Percentiles rank a stretch among this genome's conserved stretches.
Conservation (phyloP, 495 filamentous ascomycete genomes). For the Neohortaea acidophila region DNA sequence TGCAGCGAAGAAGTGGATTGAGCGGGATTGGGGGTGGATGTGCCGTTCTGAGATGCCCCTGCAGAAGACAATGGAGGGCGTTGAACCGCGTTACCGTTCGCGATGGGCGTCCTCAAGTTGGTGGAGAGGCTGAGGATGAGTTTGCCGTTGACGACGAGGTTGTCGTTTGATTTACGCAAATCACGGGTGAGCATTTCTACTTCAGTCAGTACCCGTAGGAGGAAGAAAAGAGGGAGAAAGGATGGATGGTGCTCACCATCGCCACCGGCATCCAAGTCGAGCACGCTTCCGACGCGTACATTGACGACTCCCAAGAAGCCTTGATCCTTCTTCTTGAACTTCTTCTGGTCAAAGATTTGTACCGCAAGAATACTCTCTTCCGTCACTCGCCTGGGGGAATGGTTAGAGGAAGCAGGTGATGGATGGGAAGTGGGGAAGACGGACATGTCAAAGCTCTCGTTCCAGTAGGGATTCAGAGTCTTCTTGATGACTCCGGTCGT, state of each 20-base stretch:
- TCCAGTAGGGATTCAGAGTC: constrained; percentile 98
- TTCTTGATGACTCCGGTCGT: constrained; percentile 93
- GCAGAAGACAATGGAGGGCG: constrained; percentile 24
- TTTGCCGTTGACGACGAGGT: constrained; percentile 93
- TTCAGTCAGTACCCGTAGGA: constrained; percentile 4
- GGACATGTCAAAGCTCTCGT: constrained; percentile 95
- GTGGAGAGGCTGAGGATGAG: constrained; percentile 91
- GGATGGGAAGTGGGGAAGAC: too few species aligned
- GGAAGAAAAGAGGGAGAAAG: too few species aligned
- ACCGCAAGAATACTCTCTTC: constrained; percentile 94
- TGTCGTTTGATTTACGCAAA: constrained; percentile 95
- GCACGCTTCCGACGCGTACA: constrained; percentile 80
- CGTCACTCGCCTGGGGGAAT: constrained; percentile 59
- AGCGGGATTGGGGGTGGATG: constrained; percentile 18
- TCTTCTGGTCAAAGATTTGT: constrained; percentile 98
- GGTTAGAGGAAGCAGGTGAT: too few species aligned
- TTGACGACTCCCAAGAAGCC: constrained; percentile 97
- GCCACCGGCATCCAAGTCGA: constrained; percentile 74
- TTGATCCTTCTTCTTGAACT: constrained; percentile 99
- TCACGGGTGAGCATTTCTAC: constrained; percentile 94
- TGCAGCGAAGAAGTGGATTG: constrained; percentile 23
- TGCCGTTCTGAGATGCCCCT: constrained; percentile 21
- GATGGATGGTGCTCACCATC: constrained; percentile 54
- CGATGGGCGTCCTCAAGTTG: constrained; percentile 50
- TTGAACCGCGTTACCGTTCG: constrained; percentile 8